phyloP scores from a whole-genome alignment of 371 early-diverging fungal genomes.

The Mortierella sp. region DNA sequence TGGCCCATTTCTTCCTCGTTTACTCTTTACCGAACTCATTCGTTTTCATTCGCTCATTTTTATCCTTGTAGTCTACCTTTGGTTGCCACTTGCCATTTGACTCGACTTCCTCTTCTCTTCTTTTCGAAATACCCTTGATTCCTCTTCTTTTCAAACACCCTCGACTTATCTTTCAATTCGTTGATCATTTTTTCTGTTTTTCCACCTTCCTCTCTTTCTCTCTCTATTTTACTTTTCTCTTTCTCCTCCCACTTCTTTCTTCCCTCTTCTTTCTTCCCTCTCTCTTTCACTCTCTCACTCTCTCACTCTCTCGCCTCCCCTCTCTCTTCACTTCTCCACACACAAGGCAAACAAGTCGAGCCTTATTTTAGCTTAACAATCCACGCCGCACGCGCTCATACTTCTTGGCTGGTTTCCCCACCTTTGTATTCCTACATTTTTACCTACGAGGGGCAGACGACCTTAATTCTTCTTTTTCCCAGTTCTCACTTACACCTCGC shows the following conservation, averaged over 20 bases:
- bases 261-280: background rate
- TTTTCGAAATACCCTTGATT: background rate
- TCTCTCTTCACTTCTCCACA: constrained; percentile 8
- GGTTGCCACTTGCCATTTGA: no score
- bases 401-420: constrained; percentile 24
- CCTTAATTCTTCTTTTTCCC: constrained; percentile 1
- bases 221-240: background rate
- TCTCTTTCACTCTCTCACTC: background rate
- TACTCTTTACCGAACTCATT: no score
- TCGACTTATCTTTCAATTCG: background rate
- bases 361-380: no score
- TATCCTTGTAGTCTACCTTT: background rate
- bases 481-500: background rate
- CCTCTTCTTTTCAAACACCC: background rate
- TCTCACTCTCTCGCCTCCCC: constrained; percentile 13
- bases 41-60: background rate
- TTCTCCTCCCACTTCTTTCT: background rate
- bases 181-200: background rate
- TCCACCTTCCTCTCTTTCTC: background rate
- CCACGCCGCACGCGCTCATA: constrained; percentile 25
- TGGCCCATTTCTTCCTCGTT: background rate
- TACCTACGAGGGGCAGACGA: constrained; percentile 17
- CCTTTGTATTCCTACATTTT: constrained; percentile 37
- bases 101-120: background rate
- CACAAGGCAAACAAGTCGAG: no score